Evolutionary conservation across 148 eudicot species (phyloP), one percentile per base, ranked within the genome.

Genomic region (Suaeda aralocaspica): DNA sequence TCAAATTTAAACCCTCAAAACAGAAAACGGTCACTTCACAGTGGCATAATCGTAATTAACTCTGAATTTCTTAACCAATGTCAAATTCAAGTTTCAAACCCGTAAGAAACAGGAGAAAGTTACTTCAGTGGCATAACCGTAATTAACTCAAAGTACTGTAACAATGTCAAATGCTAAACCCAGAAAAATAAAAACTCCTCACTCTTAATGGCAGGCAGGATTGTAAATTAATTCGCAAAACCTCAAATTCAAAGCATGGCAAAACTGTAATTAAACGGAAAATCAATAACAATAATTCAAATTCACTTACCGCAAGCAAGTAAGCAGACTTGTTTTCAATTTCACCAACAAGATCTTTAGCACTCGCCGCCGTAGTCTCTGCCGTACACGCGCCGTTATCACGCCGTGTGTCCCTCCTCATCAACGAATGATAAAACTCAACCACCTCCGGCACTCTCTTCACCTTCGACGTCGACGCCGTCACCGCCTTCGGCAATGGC

Each of bases 361-460:
- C 84, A 57, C 80, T 93, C 8, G 89, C 77, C 68, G 88, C 59
- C 45, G 86, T 72, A 8, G 25, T 9, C n/a, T 82, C 90, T 53
- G 83, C 64, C 68, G 63, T 56, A 0, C 73, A 82, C n/a, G 74
- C 78, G 22, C 89, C 85, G 48, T 89, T 53, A 2, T 90, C 98
- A 64, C 91, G 74, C 70, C 98, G 82, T 0, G 91, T 80, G 42
- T 93, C 96, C 41, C 98, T 76, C 73, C 95, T 70, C 98, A 93
- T 92, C 0, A 92, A 66, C 30, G 97, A 89, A 75, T 92, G 97
- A 73, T 92, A 92, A 62, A 92, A 87, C 75, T 92, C 97, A 61
- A 87, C 97, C 67, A 93, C 98, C 74, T 93, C 98, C 60, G 98
- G 98, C 58, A 87, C 87, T 79, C 97, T 78, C 75, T 84, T 91